These are phyloP conservation scores for Lipomyces mesembrius DNA, from an alignment of 805 yeast species.

Conservation along the genomic window DNA sequence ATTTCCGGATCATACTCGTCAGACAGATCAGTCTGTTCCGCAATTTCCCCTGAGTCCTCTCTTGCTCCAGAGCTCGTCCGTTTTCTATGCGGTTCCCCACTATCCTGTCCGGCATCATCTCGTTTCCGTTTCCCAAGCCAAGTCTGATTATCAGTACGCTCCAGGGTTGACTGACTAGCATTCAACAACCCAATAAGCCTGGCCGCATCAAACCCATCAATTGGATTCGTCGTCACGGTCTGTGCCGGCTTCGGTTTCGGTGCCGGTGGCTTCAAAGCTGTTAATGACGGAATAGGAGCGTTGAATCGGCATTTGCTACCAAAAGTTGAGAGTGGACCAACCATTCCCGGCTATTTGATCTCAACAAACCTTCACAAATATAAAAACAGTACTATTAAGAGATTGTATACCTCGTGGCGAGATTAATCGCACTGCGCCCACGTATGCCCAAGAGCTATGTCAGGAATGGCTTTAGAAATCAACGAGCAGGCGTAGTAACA, in stretches of 20 bases:
- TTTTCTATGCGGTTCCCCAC: not conserved
- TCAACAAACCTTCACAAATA: not conserved
- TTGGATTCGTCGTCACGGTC: not conserved
- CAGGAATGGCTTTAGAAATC: not conserved
- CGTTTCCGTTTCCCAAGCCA: not conserved
- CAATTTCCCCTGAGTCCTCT: not conserved
- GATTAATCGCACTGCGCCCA: not conserved
- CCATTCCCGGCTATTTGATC: constrained; percentile 2
- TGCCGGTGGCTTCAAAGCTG: not conserved
- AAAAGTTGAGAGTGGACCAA: not conserved
- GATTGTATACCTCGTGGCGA: not conserved
- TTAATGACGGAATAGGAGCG: not conserved
- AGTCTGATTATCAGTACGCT: not conserved
- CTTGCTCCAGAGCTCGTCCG: not conserved
- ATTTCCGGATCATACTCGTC: not conserved
- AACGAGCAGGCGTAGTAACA: not conserved
- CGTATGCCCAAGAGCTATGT: not conserved
- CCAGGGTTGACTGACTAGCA: not conserved
- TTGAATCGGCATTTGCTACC: not conserved
- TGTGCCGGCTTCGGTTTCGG: not conserved
- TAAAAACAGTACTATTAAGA: not conserved
- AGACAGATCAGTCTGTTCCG: not conserved
- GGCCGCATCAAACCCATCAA: not conserved
- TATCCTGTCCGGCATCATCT: not conserved
- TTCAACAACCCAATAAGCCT: not conserved